Percentiles rank a stretch among this genome's conserved stretches.
Conservation (phyloP, 805 yeast species). For the Candida ulmi region DNA sequence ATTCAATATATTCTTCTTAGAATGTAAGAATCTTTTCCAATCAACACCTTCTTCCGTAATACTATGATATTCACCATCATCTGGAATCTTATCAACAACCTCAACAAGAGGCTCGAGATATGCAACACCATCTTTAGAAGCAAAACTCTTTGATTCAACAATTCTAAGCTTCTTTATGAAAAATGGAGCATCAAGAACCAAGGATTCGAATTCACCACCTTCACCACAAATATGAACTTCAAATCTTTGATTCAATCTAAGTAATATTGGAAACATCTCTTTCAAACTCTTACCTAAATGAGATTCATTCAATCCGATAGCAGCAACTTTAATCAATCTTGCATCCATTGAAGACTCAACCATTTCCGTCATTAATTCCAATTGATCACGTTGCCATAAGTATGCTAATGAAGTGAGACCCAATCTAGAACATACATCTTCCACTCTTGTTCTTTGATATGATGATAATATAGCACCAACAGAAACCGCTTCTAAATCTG, state of each 20-base stretch:
- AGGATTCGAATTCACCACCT: constrained; percentile 96
- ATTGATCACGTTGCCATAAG: constrained; percentile 88
- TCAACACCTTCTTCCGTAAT: constrained; percentile 10
- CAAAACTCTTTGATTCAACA: constrained; percentile 14
- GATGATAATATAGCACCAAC: constrained; percentile 95
- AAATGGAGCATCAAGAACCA: constrained; percentile 87
- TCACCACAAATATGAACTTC: constrained; percentile 97
- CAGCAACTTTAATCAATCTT: constrained; percentile 86
- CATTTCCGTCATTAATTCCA: constrained; percentile 79
- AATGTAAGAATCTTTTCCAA: constrained; percentile 20
- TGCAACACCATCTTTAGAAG: constrained; percentile 57
- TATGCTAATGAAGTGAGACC: constrained; percentile 67
- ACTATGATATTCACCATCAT: constrained; percentile 16
- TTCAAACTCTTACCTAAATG: constrained; percentile 68
- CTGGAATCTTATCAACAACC: constrained; percentile 33
- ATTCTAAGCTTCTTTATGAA: constrained; percentile 46
- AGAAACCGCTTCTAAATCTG: constrained; percentile 79
- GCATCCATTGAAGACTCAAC: constrained; percentile 65
- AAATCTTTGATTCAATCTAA: constrained; percentile 51
- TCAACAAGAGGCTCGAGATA: constrained; percentile 55
- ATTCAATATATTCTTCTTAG: constrained; percentile 26
- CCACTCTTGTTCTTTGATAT: constrained; percentile 94
- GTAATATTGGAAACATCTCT: constrained; percentile 54
- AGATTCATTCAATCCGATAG: constrained; percentile 63
- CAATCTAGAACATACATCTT: constrained; percentile 75